Conservation (phyloP, 106 monocot species). For the Dendrobium chrysotoxum region DNA sequence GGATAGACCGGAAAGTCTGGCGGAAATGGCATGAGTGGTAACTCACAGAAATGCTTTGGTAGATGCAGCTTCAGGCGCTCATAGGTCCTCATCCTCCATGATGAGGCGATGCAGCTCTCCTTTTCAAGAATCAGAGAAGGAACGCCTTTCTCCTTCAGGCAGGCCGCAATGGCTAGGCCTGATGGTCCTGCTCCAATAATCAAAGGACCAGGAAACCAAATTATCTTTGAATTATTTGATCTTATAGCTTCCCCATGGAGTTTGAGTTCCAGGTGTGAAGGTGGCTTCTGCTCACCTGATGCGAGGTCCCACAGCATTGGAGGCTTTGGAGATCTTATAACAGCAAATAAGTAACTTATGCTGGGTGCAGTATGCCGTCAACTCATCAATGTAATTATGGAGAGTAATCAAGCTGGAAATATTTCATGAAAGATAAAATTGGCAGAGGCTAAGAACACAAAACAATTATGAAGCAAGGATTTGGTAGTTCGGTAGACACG, state of each 20-base stretch:
- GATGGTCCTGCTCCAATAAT: conserved; percentile 85
- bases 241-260: conserved; percentile 11
- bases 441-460: no score
- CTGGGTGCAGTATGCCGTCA: no score
- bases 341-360: no score
- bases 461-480: no score
- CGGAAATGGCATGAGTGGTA: conserved; percentile 68
- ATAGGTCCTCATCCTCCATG: conserved; percentile 69
- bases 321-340: no score
- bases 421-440: no score
- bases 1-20: conserved; percentile 61
- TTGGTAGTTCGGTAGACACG: no score
- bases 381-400: no score
- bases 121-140: conserved; percentile 67
- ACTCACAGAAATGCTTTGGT: conserved; percentile 75
- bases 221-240: conserved; percentile 19
- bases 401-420: no score
- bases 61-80: conserved; percentile 71
- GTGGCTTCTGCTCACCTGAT: no score
- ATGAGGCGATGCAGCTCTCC: conserved; percentile 53
- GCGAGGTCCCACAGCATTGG: no score
- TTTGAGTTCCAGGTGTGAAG: conserved; percentile 5
- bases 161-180: conserved; percentile 69
- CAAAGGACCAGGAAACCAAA: conserved; percentile 64
- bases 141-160: conserved; percentile 54